Conservation (phyloP, 108 stramenopile genomes). For the Cyclotella baltica region DNA sequence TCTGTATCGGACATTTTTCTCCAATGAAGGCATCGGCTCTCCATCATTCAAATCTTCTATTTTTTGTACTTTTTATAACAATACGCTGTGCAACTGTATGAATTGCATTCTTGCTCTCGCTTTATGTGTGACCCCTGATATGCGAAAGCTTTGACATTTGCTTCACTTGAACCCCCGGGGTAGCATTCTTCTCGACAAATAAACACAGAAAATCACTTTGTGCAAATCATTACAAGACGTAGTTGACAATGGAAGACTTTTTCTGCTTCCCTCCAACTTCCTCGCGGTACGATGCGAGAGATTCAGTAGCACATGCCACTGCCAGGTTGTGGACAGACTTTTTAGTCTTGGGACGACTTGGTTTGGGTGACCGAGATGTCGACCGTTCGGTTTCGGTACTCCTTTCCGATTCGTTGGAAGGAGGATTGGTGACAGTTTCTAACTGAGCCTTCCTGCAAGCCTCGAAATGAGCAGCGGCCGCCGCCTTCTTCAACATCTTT, state of each 20-base stretch:
- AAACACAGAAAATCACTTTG: neutral
- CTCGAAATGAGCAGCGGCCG: conserved; percentile 55
- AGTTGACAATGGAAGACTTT: conserved; percentile 12
- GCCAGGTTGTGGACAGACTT: conserved; percentile 47
- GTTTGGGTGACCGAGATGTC: no score
- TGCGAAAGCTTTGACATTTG: conserved; percentile 1
- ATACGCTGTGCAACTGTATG: neutral
- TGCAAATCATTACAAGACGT: conserved; percentile 15
- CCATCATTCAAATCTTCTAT: neutral
- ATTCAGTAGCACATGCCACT: conserved; percentile 64
- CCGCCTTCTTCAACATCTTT: conserved; percentile 78
- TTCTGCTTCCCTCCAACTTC: conserved; percentile 28
- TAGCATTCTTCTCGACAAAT: conserved; percentile 2
- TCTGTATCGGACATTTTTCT: conserved; percentile 4
- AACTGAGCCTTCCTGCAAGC: neutral
- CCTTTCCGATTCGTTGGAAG: no score
- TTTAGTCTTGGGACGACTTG: conserved; percentile 20
- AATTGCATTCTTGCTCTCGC: neutral
- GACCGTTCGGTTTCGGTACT: no score
- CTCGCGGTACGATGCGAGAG: conserved; percentile 55
- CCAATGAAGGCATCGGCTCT: neutral
- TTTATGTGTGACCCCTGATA: no score
- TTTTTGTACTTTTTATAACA: neutral
- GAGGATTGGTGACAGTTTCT: no score
- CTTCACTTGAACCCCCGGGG: neutral